Evolutionary conservation across 1,139 yeast genomes (phyloP), one percentile per base, ranked within the genome.

Genomic region (Magnusiomyces suaveolens): DNA sequence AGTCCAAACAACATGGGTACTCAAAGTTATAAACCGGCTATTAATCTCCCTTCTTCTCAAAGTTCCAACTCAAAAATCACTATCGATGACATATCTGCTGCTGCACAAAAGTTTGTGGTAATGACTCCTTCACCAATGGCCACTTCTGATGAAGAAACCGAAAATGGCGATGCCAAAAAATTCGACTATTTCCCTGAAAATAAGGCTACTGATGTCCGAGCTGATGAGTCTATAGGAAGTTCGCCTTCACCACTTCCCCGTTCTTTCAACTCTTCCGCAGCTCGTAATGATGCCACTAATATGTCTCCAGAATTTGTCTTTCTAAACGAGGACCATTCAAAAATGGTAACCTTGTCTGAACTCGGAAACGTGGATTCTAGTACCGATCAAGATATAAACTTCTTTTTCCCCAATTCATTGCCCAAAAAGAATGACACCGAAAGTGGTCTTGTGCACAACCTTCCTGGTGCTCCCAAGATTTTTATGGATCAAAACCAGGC

Each of bases 391-490:
- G 25, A 18, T 3, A 41, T 41, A 3, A 25, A 41, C 16, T 24
- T 20, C 20, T 16, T 41, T 18, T 41, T 20, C 20, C 44, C 44
- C 6, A 20, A 20, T 18, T 20, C 44, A 21, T 21, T 8, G 8
- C 6, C 14, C n/a, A 8, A 6, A 6, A n/a, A 4, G 4, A 29
- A 36, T 36, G 23, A 6, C 16, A 12, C 25, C n/a, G 44, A n/a
- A n/a, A n/a, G n/a, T n/a, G n/a, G n/a, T n/a, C n/a, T n/a, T n/a
- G n/a, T 41, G 6, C 16, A 41, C 44, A 41, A 41, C 20, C 23
- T 41, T 41, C 44, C 44, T 41, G 44, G 44, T 20, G 44, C 44
- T 20, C 44, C 44, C 4, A 41, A 41, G 25, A 41, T 41, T 20
- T 41, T 41, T 41, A 8, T 10, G 10, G n/a, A n/a, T n/a, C n/a